Percentiles rank a stretch among this genome's conserved stretches.
Conservation (phyloP, 441 rosid species). For the Populus hybrid region DNA sequence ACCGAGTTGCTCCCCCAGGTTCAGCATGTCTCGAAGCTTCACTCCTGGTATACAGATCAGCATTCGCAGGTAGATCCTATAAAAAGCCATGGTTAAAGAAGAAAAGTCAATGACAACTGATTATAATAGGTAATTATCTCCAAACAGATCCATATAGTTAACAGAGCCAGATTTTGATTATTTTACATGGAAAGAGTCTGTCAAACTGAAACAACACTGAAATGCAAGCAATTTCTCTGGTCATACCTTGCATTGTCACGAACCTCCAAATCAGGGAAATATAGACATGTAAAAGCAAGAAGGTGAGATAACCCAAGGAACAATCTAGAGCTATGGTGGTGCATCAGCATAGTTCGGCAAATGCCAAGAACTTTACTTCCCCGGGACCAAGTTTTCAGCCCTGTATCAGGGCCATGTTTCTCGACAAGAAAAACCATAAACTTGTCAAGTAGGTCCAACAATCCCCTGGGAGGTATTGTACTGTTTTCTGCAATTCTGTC, state of each 20-base stretch:
- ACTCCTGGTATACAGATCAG: constrained; percentile 77
- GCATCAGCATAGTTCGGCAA: constrained; percentile 76
- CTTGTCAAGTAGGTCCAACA: constrained; percentile 61
- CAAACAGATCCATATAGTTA: constrained; percentile 2
- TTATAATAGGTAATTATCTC: not conserved
- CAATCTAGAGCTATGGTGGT: constrained; percentile 79
- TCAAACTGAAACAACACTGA: not conserved
- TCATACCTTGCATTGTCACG: constrained; percentile 51
- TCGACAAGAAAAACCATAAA: constrained; percentile 64
- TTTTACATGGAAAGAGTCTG: not conserved
- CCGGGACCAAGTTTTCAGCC: constrained; percentile 74
- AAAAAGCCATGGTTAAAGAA: constrained; percentile 21
- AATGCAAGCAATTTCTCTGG: not conserved
- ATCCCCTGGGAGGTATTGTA: constrained; percentile 65
- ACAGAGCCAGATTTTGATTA: not conserved
- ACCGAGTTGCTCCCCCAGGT: constrained; percentile 56
- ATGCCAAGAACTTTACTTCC: constrained; percentile 92
- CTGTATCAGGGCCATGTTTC: constrained; percentile 59
- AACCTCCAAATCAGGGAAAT: constrained; percentile 91
- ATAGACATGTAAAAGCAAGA: constrained; percentile 78
- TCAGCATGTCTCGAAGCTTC: constrained; percentile 64
- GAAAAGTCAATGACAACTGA: constrained; percentile 12
- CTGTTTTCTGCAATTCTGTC: constrained; percentile 72
- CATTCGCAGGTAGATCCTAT: constrained; percentile 89
- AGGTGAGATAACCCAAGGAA: constrained; percentile 78